Evolutionary conservation across 83 land plant genomes (phyloP), one percentile per base, ranked within the genome.

Genomic region (Thuja plicata): DNA sequence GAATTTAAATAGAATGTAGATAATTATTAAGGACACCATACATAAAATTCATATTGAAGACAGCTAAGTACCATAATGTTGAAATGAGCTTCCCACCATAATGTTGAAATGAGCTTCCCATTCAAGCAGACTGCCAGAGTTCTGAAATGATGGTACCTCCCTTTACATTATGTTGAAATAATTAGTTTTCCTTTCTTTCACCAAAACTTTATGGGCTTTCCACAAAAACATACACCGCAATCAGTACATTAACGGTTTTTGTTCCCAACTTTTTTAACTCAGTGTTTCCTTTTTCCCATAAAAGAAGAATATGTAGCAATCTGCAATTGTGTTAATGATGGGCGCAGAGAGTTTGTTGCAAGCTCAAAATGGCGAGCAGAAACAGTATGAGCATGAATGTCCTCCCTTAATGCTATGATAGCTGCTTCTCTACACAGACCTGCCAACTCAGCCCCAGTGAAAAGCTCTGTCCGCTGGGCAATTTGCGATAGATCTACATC

Each of bases 381-480:
- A 46, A 96, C 97, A 11, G 86, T 86, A 21, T 90, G 89, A 27
- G 94, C 94, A 84, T 88, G 87, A 52, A 95, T 89, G 89, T 94
- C 86, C 88, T 96, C 96, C 70, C 97, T 91, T 21, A 96, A 71
- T 43, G 97, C 97, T 82, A 94, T 94, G 16, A 96, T 94, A 30
- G 94, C 97, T 24, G 97, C 96, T 90, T 96, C 97, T 50, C 94
- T 89, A 79, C 97, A 96, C 37, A 96, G 90, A 15, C 92, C 92
- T 82, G 93, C 95, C 41, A 96, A 79, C 87, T 96, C 95, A 45
- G 96, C 96, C 40, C 97, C 96, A 15, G 97, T 96, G 87, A 94
- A 96, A 30, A 87, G 87, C 76, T 94, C 94, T 7, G 96, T 94
- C 6, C 88, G 89, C 71, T 90, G 88, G 43, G 97, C 97, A 62